Evolutionary conservation across 2,329 filamentous ascomycete species (phyloP).

Genomic region (Pestalotiopsis fici): DNA sequence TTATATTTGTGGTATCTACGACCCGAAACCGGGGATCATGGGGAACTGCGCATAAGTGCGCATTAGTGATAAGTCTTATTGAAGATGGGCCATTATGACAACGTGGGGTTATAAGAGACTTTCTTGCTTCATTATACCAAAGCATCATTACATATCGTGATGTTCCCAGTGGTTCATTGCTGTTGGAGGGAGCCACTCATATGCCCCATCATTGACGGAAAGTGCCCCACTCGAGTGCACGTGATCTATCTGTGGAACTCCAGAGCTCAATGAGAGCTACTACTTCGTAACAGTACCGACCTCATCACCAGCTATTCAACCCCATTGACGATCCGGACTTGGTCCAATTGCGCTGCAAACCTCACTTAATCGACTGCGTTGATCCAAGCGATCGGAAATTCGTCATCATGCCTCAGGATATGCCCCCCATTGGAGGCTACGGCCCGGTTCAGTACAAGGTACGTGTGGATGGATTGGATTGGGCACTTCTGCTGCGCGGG

Average conservation of each 20-base stretch:
- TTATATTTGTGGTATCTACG: neutral
- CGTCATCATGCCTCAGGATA: constrained; percentile 87
- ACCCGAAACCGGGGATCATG: too few species aligned
- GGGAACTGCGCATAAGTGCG: too few species aligned
- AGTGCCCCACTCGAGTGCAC: neutral
- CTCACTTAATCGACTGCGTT: neutral
- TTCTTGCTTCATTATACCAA: too few species aligned
- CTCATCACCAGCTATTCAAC: neutral
- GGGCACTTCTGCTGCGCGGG: neutral
- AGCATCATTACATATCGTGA: neutral
- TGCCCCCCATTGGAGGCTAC: constrained; percentile 95
- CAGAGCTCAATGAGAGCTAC: neutral
- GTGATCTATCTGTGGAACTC: neutral
- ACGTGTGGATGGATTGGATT: constrained; percentile 29
- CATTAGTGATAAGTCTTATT: too few species aligned
- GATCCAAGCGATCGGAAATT: neutral
- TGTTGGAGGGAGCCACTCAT: neutral
- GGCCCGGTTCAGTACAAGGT: constrained; percentile 97
- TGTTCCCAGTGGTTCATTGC: neutral
- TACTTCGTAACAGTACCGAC: neutral
- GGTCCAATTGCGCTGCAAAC: neutral
- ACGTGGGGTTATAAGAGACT: too few species aligned
- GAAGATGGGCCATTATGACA: too few species aligned
- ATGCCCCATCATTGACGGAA: neutral
- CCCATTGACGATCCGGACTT: neutral